Conservation (phyloP, 495 filamentous ascomycete genomes). For the Tuber umbilicatum region DNA sequence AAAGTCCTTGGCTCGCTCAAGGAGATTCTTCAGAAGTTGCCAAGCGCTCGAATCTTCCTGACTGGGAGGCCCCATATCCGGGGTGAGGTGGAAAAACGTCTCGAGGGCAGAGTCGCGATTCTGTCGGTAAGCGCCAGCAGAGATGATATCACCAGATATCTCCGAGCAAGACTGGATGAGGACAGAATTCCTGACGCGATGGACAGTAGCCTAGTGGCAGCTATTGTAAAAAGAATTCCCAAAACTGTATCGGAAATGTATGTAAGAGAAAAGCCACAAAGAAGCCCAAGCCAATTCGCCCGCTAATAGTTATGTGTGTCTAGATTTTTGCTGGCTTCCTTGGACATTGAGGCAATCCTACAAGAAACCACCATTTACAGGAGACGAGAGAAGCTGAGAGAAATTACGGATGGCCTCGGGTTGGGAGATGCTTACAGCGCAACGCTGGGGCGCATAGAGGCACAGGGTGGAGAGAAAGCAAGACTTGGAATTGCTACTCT, state of each 20-base stretch:
- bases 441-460: not conserved
- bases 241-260: not conserved
- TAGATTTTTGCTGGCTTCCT: not conserved
- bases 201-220: not conserved
- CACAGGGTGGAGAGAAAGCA: not conserved
- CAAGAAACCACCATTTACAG: not conserved
- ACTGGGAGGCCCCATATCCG: not conserved
- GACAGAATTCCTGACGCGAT: not conserved
- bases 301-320: not conserved
- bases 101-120: not conserved
- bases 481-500: not conserved
- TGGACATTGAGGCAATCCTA: not conserved
- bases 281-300: not conserved
- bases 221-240: not conserved
- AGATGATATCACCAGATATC: not conserved
- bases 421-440: not conserved
- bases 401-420: not conserved
- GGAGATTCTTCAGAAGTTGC: not conserved
- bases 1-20: not conserved
- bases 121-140: not conserved
- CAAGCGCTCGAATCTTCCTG: not conserved
- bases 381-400: not conserved
- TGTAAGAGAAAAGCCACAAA: not conserved
- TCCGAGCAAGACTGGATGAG: not conserved
- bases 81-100: not conserved